Conservation (phyloP, 2,329 filamentous ascomycete genomes). For the Bretziella fagacearum region DNA sequence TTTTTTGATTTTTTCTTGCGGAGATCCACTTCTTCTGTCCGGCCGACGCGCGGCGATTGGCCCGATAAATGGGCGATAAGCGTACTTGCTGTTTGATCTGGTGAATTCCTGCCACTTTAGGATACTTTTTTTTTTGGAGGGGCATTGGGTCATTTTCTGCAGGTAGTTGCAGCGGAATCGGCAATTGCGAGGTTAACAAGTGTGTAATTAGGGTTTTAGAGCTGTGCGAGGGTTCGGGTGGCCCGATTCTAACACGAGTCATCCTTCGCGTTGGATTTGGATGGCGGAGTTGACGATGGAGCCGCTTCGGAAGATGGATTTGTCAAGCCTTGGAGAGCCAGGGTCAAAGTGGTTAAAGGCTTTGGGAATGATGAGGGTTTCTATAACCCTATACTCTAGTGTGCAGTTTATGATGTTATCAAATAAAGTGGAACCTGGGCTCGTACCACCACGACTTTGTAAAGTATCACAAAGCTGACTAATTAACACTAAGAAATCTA, state of each 20-base stretch:
- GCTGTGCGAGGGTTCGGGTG: background rate
- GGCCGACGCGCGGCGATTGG: conserved; percentile 10
- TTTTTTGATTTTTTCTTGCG: conserved; percentile 4
- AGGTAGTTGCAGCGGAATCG: background rate
- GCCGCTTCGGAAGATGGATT: background rate
- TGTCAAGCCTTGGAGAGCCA: background rate
- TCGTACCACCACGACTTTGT: too few relatives aligned
- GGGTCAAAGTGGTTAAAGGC: conserved; percentile 1
- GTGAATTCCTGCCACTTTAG: background rate
- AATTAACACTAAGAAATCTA: too few relatives aligned
- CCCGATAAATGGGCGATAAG: conserved; percentile 9
- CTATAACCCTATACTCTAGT: too few relatives aligned
- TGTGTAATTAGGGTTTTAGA: background rate
- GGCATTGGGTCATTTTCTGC: background rate
- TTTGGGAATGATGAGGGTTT: too few relatives aligned
- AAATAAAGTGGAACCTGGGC: background rate
- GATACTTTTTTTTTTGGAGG: background rate
- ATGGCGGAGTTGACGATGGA: background rate
- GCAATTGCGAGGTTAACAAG: conserved; percentile 1
- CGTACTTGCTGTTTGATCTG: background rate
- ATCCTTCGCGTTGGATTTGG: background rate
- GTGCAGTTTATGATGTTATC: background rate
- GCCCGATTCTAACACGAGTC: background rate
- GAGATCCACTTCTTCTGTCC: conserved; percentile 4
- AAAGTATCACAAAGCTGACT: too few relatives aligned